phyloP scores from a whole-genome alignment of 2,329 filamentous ascomycete genomes.

The Fusarium globosum region DNA sequence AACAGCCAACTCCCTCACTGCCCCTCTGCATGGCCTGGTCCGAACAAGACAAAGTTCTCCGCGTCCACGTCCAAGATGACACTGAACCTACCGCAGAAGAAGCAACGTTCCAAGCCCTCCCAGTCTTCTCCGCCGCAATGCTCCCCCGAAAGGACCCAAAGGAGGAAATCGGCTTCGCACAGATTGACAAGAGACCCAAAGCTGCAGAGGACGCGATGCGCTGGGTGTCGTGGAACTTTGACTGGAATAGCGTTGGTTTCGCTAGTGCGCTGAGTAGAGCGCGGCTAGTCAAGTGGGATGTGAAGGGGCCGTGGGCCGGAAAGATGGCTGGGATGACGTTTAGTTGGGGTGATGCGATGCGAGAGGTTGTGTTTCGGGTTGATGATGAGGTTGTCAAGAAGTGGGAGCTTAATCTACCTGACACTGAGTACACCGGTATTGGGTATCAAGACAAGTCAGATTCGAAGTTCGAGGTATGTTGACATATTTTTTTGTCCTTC shows the following conservation, averaged over 20 bases:
- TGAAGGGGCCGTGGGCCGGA: neutral
- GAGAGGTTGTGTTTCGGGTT: neutral
- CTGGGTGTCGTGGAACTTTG: neutral
- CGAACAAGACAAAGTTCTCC: neutral
- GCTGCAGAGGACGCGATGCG: neutral
- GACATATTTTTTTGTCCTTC: fast-evolving
- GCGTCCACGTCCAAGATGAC: neutral
- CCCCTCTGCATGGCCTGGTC: neutral
- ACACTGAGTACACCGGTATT: neutral
- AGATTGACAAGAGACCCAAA: neutral
- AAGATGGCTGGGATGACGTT: neutral
- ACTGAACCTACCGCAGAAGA: neutral
- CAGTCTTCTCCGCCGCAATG: neutral
- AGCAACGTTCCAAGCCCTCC: neutral
- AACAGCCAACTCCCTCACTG: fast-evolving
- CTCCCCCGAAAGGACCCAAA: neutral
- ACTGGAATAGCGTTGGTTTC: neutral
- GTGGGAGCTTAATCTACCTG: neutral
- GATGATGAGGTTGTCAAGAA: neutral
- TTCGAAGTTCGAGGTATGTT: neutral
- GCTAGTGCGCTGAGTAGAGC: neutral
- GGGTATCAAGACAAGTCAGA: neutral
- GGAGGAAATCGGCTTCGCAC: neutral
- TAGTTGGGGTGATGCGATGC: neutral
- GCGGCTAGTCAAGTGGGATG: neutral